These are phyloP conservation scores for Aspergillus sp. DNA, from an alignment of 2,329 filamentous ascomycete genomes.

Conservation along the genomic window DNA sequence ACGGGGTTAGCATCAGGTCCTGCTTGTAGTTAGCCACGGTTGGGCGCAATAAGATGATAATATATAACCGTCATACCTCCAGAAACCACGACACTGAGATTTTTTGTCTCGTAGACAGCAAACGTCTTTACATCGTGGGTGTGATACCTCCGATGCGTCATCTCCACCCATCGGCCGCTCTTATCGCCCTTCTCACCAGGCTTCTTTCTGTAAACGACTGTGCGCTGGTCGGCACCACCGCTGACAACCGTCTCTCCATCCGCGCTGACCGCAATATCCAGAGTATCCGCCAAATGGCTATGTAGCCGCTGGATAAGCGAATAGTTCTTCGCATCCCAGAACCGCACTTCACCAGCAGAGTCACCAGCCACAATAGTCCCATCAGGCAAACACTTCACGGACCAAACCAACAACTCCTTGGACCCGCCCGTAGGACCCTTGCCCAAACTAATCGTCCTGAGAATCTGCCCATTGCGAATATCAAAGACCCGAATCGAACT, in stretches of 20 bases:
- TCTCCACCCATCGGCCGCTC: slow-evolving; percentile 72
- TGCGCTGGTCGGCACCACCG: slow-evolving; percentile 86
- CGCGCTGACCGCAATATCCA: slow-evolving; percentile 78
- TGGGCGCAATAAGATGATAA: neutral
- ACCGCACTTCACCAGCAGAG: slow-evolving; percentile 86
- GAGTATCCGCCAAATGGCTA: slow-evolving; percentile 83
- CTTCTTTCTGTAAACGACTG: slow-evolving; percentile 73
- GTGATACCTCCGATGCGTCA: slow-evolving; percentile 84
- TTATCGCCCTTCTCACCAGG: slow-evolving; percentile 52
- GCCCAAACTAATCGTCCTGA: slow-evolving; percentile 83
- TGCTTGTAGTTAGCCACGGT: slow-evolving; percentile 37
- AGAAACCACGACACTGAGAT: slow-evolving; percentile 83
- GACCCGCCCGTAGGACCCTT: slow-evolving; percentile 73
- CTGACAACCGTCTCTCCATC: slow-evolving; percentile 83
- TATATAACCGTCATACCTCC: slow-evolving; percentile 61
- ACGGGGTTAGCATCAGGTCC: slow-evolving; percentile 83
- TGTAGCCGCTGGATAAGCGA: slow-evolving; percentile 83
- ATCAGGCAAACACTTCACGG: slow-evolving; percentile 80
- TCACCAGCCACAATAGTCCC: slow-evolving; percentile 94
- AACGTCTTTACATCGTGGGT: slow-evolving; percentile 94
- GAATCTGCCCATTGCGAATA: slow-evolving; percentile 70
- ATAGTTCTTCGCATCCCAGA: slow-evolving; percentile 93
- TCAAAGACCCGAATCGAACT: slow-evolving; percentile 92
- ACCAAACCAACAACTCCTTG: slow-evolving; percentile 89
- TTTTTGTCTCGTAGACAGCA: slow-evolving; percentile 80